Conservation (phyloP, 176 grass and related monocot genomes). For the Alloteropsis semialata region DNA sequence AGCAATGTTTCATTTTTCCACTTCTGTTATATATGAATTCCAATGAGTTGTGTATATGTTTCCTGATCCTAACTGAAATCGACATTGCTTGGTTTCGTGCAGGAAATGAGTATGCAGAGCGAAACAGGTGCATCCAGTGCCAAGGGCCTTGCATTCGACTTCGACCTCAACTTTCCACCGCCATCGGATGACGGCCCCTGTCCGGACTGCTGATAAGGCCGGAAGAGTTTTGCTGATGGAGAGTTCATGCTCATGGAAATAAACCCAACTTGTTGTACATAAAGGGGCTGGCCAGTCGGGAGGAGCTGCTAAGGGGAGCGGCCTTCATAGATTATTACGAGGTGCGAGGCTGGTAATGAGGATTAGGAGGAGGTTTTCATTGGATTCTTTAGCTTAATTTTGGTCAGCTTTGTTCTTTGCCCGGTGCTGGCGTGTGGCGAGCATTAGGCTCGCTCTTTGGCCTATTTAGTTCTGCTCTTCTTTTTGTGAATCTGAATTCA, state of each 20-base stretch:
- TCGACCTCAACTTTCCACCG: conserved; percentile 34
- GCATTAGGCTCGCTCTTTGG: neutral
- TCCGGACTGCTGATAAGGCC: neutral
- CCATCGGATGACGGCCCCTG: neutral
- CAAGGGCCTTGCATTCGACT: neutral
- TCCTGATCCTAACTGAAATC: neutral
- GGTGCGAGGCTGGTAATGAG: neutral
- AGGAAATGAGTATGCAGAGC: neutral
- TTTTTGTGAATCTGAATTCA: neutral
- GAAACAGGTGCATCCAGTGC: neutral
- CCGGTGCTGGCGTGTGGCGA: neutral
- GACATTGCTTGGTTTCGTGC: neutral
- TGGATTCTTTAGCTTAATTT: conserved; percentile 24
- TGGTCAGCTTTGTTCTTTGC: conserved; percentile 7
- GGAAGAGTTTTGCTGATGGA: neutral
- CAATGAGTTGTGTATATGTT: neutral
- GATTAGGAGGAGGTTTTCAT: neutral
- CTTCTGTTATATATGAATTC: neutral
- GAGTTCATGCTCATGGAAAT: neutral
- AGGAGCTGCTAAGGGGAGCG: neutral
- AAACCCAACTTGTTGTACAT: conserved; percentile 38
- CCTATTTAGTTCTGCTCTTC: neutral
- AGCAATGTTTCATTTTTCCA: neutral
- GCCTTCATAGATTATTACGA: neutral
- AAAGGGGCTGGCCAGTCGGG: neutral